These are phyloP conservation scores for Myriosclerotinia curreyana DNA, from an alignment of 2,329 filamentous ascomycete genomes.

Conservation along the genomic window DNA sequence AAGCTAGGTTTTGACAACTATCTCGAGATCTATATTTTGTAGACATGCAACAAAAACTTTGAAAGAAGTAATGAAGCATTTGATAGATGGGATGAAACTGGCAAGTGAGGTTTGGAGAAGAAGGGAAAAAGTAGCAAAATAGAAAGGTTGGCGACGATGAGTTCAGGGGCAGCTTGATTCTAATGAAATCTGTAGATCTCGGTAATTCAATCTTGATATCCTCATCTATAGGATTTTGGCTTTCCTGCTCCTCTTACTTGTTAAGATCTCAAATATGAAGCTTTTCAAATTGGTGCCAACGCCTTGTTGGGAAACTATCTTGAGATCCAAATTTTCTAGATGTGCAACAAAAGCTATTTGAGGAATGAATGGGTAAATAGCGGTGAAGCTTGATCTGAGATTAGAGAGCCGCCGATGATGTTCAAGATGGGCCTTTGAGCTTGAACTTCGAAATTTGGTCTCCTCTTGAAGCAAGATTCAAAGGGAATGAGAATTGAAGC, in stretches of 20 bases:
- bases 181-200: neutral
- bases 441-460: neutral
- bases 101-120: neutral
- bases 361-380: neutral
- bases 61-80: neutral
- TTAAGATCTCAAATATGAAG: neutral
- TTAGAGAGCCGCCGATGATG: neutral
- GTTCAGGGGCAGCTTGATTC: neutral
- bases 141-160: neutral
- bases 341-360: neutral
- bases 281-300: neutral
- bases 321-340: neutral
- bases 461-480: neutral
- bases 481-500: neutral
- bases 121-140: too few relatives aligned
- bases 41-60: neutral
- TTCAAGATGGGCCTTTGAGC: neutral
- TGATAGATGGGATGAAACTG: neutral
- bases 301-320: neutral
- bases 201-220: neutral
- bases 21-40: neutral
- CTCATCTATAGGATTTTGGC: neutral
- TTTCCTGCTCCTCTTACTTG: too few relatives aligned
- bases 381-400: too few relatives aligned
- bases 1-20: neutral